Percentiles rank a stretch among this genome's conserved stretches.
These are phyloP conservation scores for Phascolomyces articulosus DNA, from an alignment of 371 early-diverging fungal genomes.

Conservation along the genomic window DNA sequence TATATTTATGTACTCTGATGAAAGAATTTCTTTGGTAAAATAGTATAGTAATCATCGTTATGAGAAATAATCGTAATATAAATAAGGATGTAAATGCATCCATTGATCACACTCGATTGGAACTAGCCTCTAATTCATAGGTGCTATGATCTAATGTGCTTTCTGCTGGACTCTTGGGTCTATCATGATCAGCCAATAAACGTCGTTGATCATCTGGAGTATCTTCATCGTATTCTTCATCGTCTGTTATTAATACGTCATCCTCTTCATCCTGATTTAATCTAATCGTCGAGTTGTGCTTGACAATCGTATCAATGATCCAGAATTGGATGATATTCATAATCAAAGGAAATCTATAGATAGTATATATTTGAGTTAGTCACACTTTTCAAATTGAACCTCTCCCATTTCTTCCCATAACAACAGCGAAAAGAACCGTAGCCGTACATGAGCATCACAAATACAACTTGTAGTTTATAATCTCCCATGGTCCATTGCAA, in stretches of 20 bases:
- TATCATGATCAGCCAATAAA: neutral
- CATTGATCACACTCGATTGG: neutral
- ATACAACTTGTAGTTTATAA: constrained; percentile 60
- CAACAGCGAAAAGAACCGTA: too few relatives aligned
- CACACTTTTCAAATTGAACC: too few relatives aligned
- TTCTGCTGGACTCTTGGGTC: constrained; percentile 2
- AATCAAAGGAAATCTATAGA: constrained; percentile 47
- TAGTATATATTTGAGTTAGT: too few relatives aligned
- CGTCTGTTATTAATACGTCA: constrained; percentile 19
- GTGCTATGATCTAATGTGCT: constrained; percentile 9
- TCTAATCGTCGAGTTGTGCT: constrained; percentile 47
- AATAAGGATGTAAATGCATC: neutral
- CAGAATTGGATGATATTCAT: constrained; percentile 73
- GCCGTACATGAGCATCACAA: constrained; percentile 64
- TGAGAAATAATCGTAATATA: neutral
- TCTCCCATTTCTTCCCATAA: too few relatives aligned
- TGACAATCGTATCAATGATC: constrained; percentile 67
- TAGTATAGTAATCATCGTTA: neutral
- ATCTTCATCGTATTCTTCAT: constrained; percentile 18
- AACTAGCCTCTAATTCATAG: constrained; percentile 8
- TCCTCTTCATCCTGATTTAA: constrained; percentile 37
- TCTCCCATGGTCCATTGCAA: constrained; percentile 57
- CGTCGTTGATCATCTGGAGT: neutral
- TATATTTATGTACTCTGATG: too few relatives aligned
- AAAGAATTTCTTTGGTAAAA: neutral